phyloP scores from a whole-genome alignment of 2,329 filamentous ascomycete genomes.

The Colletotrichum graminicola region DNA sequence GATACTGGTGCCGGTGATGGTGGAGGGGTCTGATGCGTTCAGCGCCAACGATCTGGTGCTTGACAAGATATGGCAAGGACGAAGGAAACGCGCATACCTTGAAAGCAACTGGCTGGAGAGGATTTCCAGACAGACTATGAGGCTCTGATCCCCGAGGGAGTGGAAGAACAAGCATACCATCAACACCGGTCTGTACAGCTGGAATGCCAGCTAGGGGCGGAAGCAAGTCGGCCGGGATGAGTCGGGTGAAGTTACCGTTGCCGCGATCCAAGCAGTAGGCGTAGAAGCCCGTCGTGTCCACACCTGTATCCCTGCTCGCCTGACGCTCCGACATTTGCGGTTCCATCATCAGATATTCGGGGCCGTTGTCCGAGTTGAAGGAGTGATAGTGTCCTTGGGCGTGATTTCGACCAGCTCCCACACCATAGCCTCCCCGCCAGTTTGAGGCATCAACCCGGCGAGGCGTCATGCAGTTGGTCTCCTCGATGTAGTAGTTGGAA shows the following conservation, averaged over 20 bases:
- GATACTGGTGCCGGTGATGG: constrained; percentile 44
- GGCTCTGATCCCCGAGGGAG: constrained; percentile 53
- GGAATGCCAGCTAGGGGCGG: constrained; percentile 60
- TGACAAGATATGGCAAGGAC: constrained; percentile 6
- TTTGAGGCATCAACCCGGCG: constrained; percentile 26
- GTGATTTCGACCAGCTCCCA: constrained; percentile 50
- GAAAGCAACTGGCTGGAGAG: constrained; percentile 50
- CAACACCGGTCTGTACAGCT: constrained; percentile 52
- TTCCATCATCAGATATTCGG: constrained; percentile 22
- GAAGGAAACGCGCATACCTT: constrained; percentile 52
- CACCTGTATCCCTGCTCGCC: not conserved
- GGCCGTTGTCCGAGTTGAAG: constrained; percentile 18
- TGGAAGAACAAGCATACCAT: constrained; percentile 63
- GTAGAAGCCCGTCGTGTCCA: constrained; percentile 50
- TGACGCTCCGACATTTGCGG: constrained; percentile 6
- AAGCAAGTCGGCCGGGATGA: constrained; percentile 68
- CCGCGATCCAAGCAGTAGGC: constrained; percentile 67
- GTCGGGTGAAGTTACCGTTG: constrained; percentile 65
- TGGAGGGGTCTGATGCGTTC: constrained; percentile 46
- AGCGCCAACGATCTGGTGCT: constrained; percentile 44
- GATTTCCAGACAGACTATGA: constrained; percentile 54
- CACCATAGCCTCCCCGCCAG: constrained; percentile 30
- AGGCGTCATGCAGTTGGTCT: constrained; percentile 7
- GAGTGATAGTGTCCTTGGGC: constrained; percentile 55
- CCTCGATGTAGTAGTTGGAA: constrained; percentile 16